Conservation (phyloP, 768 basidiomycete genomes). For the Kwoniella dejecticola region DNA sequence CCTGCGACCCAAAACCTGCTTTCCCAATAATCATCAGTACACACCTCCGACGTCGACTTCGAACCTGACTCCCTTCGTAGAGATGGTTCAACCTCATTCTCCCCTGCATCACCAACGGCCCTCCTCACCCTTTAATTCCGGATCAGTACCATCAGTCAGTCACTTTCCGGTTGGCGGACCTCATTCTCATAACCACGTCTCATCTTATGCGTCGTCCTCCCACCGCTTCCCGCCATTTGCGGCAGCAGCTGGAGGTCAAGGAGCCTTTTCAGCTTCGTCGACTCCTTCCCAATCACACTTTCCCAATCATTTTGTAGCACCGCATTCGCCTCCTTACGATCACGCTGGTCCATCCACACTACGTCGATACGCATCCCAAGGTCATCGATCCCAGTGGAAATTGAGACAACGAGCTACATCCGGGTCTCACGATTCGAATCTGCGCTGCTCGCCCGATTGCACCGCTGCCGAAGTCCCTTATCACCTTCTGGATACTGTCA, state of each 20-base stretch:
- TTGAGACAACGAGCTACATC: slow-evolving; percentile 9
- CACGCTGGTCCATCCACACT: slow-evolving; percentile 8
- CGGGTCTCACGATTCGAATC: slow-evolving; percentile 10
- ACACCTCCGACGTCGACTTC: background rate
- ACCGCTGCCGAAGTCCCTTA: slow-evolving; percentile 28
- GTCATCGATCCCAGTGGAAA: slow-evolving; percentile 3
- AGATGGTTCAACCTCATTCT: slow-evolving; percentile 11
- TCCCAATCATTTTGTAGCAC: background rate
- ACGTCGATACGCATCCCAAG: slow-evolving; percentile 7
- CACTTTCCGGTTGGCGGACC: slow-evolving; percentile 10
- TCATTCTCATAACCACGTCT: slow-evolving; percentile 9
- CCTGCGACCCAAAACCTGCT: background rate
- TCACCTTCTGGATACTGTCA: slow-evolving; percentile 19
- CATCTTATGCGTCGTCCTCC: background rate
- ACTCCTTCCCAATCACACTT: slow-evolving; percentile 9
- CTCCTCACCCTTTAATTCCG: background rate
- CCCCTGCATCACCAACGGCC: slow-evolving; percentile 6
- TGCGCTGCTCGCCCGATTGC: slow-evolving; percentile 32
- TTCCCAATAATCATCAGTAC: background rate
- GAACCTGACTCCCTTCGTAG: slow-evolving; percentile 1
- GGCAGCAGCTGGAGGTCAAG: slow-evolving; percentile 4
- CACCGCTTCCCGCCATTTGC: slow-evolving; percentile 1
- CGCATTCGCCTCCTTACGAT: slow-evolving; percentile 8
- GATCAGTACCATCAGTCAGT: background rate
- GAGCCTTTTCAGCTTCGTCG: slow-evolving; percentile 1